Base-by-base conservation (phyloP, 2,329 filamentous ascomycete genomes). In the Pseudogymnoascus verrucosus region DNA sequence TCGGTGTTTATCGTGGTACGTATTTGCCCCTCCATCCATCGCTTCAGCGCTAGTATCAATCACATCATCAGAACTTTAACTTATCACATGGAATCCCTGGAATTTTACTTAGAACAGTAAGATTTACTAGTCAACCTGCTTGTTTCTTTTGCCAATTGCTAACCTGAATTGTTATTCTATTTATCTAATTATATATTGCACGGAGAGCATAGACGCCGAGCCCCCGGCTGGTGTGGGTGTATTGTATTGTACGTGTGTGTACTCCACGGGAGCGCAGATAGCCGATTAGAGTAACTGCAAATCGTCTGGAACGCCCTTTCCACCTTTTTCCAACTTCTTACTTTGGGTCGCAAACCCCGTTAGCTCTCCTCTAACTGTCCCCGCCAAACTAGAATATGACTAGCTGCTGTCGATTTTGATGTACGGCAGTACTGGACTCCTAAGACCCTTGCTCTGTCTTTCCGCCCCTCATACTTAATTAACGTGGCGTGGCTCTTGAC, bases 1-100 rank as follows among this genome's bases (percentile, higher is more conserved):
- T 57, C 51, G 51, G 51, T 12, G 26, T 57, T 57, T 57, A 57
- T 57, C 51, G 28, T 34, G 28, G 51, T 57, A 57, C 28, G 51
- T 57, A 34, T 34, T 57, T 34, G 51, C 51, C 51, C 51, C 28
- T 57, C 51, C n/a, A 34, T 34, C 51, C 51, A 57, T 57, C 51
- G 28, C n/a, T 34, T 34, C 51, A 34, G 28, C 51, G 16, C 51
- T 57, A 57, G 28, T 57, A 23, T 14, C 28, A 57, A 57, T 34
- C 51, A 57, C 51, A 28, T 57, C 51, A 57, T 57, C 26, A 34
- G 51, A 57, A 34, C 51, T 57, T 34, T 34, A 34, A 57, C 51
- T 57, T 57, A 57, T 57, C 51, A 57, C 51, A 34, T 57, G 51
- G 51, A 57, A 57, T 57, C 51, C 51, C 28, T 57, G 51, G 11